Evolutionary conservation across 371 early-diverging fungal genomes (phyloP), one percentile per base, ranked within the genome.

Genomic region (Mucor indicus): DNA sequence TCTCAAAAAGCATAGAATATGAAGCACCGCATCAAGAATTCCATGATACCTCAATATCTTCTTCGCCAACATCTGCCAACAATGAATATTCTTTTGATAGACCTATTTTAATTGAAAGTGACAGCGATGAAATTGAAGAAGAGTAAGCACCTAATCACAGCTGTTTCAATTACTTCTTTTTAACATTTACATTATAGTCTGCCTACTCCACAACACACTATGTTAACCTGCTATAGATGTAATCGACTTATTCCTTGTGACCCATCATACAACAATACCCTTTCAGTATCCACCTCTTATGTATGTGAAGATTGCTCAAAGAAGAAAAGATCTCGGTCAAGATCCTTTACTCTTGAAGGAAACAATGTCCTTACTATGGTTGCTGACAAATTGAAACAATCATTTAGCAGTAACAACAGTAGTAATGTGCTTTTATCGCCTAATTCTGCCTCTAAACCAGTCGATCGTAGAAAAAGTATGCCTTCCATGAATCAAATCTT

Each of bases 31-130:
- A n/a, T 3, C n/a, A 6, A 13, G 20, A 2, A 39, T 6, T 29
- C 8, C 6, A 11, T 13, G 35, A 33, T 9, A 9, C 5, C 15
- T 30, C 24, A 40, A 31, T 16, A 16, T 17, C 12, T 11, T 17
- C 42, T 8, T 20, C 20, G 8, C 12, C 33, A 9, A 21, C 13
- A 33, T 21, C 22, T 37, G 19, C n/a, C 35, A 8, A 23, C 16
- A 35, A 38, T 3, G 16, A 40, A 21, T 32, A 32, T 15, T 15
- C 35, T 10, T 50, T 50, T 48, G 52, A 52, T 21, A 29, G 57
- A 15, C 57, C 57, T 13, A 57, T 57, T 21, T 25, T 57, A 5
- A 57, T 60, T 37, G 60, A 60, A 46, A 53, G 54, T 19, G 50
- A 60, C 29, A 50, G 50, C 42, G 60, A 60, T 21, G 60, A 53